Base-by-base conservation (phyloP, 176 grass and related monocot species). In the Hsuehochloa calcarea region DNA sequence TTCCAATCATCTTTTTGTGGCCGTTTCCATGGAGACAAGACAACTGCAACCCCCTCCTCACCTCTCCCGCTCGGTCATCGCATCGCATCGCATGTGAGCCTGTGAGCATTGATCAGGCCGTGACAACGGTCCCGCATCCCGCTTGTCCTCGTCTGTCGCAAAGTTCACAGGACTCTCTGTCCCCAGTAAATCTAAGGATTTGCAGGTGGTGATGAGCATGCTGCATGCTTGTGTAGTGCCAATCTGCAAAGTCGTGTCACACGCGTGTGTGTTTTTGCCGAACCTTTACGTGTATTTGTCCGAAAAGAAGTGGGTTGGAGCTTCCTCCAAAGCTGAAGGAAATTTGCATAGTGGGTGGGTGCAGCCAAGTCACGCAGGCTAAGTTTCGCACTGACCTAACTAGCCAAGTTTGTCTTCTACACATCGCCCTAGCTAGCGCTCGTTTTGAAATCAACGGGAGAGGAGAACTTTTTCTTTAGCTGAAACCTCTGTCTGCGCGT, bases 1-100 rank as follows among this genome's bases (percentile, higher is more conserved):
- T 88, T 82, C 45, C 44, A 4, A 5, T 68, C 62, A 80, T 56
- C 76, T 86, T 79, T 79, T 56, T 67, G 46, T 1, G 69, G 68
- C 77, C 59, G 77, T 74, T 74, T 65, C 77, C 23, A 74, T 17
- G 58, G 85, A 41, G 59, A 55, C 77, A 38, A 79, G 44, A 51
- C 38, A 23, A 5, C 10, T 12, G 25, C 54, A 45, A 4, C 76
- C 40, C 13, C 16, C 5, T 52, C 5, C 22, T 59, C 22, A 4
- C 7, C n/a, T 27, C 74, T 1, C 56, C 5, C 75, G 5, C 70
- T 0, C 41, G 41, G 41, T 9, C 50, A 52, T 16, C 5, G 0
- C 54, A 8, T 51, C 47, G 63, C 80, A 45, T 12, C 9, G n/a
- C 23, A 2, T 23, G n/a, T 20, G 38, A 59, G 13, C 19, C 29